Evolutionary conservation across 768 basidiomycete species (phyloP), one percentile per base, ranked within the genome.

Genomic region (Termitomyces sp.): DNA sequence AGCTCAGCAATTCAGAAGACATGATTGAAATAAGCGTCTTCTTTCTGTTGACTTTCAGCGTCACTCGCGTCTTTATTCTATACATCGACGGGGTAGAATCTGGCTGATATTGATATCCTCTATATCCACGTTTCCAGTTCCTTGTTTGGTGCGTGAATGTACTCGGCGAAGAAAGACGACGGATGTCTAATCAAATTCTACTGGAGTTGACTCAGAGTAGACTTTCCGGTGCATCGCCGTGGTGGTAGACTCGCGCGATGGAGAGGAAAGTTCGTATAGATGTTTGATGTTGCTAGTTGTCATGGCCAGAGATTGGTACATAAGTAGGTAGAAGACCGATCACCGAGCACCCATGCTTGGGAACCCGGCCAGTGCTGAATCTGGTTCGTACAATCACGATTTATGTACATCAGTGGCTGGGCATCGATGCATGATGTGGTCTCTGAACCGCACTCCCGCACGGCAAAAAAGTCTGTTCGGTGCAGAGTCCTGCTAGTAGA

Each of bases 111-210:
- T 34, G 48, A 57, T 12, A 36, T 51, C 2, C 44, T 15, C 28
- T n/a, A n/a, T n/a, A n/a, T 37, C 47, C 24, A 36, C 12, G 18
- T 6, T 13, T 41, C 28, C 51, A 1, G n/a, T 37, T 31, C 61
- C 48, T 42, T 55, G 31, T 62, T 55, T 3, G 57, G 51, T 3
- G 31, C 12, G 9, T 41, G 51, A 34, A 62, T 58, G 42, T 59
- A 57, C 15, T 56, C 42, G 8, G 57, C 48, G 48, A 62, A 62
- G 47, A 56, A 62, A 2, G 36, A 26, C 2, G 52, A 33, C 20
- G 44, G 33, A 58, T 1, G 58, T 5, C 24, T 2, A 59, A 20
- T 5, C 31, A 41, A 20, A 41, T 41, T 41, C 8, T 4, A 41
- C 34, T 53, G 46, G n/a, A 62, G 45, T 1, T 26, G 22, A 26